Evolutionary conservation across 768 basidiomycete species (phyloP), one percentile per base, ranked within the genome.

Genomic region (Agaricus bisporus): DNA sequence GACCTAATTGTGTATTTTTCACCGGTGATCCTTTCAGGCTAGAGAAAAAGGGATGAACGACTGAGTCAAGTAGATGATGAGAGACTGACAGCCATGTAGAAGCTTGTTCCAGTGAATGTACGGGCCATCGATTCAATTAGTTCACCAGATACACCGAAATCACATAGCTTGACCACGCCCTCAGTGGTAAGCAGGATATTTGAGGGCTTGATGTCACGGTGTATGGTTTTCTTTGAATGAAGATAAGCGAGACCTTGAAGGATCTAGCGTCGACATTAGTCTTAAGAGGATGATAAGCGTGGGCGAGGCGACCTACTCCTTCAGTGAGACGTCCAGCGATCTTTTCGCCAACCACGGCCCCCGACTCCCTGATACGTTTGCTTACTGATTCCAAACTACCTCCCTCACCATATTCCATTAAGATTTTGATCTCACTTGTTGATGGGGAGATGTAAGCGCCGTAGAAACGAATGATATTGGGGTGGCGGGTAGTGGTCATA

Each of bases 91-190:
- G 97, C 95, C 95, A 98, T 98, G 71, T 98, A 99, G 60, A 91
- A 88, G 65, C 93, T 93, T 41, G 95, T 98, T 6, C 97, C 97
- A 1, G 95, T 98, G 65, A 98, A 98, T 0, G 97, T 98, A 50
- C 90, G 91, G 14, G 97, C 97, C 58, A 89, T 69, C 48, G 89
- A 92, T 63, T 88, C 84, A 61, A 98, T 85, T 20, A 99, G 79
- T 69, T 97, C 91, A 39, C 95, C 97, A 25, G 95, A 98, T 17
- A 98, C 97, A 29, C 97, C 97, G 64, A 99, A 99, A 70, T 99
- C 97, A 66, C 81, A 86, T 3, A 99, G 77, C 68, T 94, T 97
- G 64, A 98, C 85, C 44, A 92, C 70, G 28, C 97, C 97, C 63
- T 92, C 86, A 44, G 81, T 80, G 36, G 93, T 91, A 55, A 98